Percentiles rank a stretch among this genome's conserved stretches.
These are phyloP conservation scores for Babesia sp. DNA, from an alignment of 169 alveolate species.

Conservation along the genomic window DNA sequence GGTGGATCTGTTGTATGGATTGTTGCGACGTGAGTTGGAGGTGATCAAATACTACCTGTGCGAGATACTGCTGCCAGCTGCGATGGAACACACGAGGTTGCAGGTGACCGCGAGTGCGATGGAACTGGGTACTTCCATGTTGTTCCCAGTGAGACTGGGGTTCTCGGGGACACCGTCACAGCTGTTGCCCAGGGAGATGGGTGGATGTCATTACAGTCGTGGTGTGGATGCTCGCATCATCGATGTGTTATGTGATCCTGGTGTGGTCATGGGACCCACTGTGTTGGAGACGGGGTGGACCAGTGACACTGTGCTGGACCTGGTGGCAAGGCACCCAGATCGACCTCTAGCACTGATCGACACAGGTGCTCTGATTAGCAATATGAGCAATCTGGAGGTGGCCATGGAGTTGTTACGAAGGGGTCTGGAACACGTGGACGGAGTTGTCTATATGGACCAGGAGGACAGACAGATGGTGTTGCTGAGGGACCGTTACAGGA, in stretches of 20 bases:
- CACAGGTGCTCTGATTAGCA: conserved; percentile 86
- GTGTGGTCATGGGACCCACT: conserved; percentile 70
- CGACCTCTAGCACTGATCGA: conserved; percentile 82
- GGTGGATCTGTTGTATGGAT: conserved; percentile 48
- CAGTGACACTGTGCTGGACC: conserved; percentile 50
- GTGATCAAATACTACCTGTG: conserved; percentile 80
- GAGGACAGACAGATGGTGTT: conserved; percentile 70
- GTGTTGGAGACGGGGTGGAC: conserved; percentile 60
- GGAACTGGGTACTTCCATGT: conserved; percentile 85
- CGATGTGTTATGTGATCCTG: conserved; percentile 73
- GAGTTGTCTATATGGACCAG: conserved; percentile 75
- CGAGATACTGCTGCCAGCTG: conserved; percentile 78
- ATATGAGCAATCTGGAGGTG: conserved; percentile 77
- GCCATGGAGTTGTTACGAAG: conserved; percentile 70
- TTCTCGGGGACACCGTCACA: conserved; percentile 92
- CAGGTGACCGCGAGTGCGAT: conserved; percentile 88
- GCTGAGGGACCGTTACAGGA: conserved; percentile 59
- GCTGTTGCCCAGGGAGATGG: conserved; percentile 87
- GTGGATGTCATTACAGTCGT: conserved; percentile 83
- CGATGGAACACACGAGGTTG: conserved; percentile 81
- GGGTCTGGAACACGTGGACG: conserved; percentile 77
- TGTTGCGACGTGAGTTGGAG: conserved; percentile 74
- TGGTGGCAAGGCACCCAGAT: conserved; percentile 59
- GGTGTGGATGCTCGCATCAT: conserved; percentile 88
- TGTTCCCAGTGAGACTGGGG: conserved; percentile 87